phyloP scores from a whole-genome alignment of 2,329 filamentous ascomycete genomes.

The Aureobasidium sp. region DNA sequence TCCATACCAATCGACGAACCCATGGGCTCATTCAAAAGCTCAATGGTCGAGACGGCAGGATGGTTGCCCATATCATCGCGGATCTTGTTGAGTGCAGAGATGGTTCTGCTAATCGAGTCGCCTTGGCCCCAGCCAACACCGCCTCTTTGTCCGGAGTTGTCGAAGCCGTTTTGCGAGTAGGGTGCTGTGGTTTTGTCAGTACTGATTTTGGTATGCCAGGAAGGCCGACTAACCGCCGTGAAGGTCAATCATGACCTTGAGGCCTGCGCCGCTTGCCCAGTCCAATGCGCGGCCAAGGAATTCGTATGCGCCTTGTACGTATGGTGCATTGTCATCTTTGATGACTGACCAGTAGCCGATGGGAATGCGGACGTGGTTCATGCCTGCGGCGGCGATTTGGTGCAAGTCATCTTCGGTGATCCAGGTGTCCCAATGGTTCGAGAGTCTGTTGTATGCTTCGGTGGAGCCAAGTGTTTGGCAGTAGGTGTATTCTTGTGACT shows the following conservation, averaged over 20 bases:
- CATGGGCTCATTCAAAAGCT: slow-evolving; percentile 44
- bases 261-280: slow-evolving; percentile 51
- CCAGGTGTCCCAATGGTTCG: slow-evolving; percentile 54
- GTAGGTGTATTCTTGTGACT: slow-evolving; percentile 42
- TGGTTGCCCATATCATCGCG: slow-evolving; percentile 40
- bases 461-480: slow-evolving; percentile 44
- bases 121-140: slow-evolving; percentile 44
- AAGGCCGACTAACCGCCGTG: slow-evolving; percentile 49
- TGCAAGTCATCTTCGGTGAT: slow-evolving; percentile 49
- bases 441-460: slow-evolving; percentile 41
- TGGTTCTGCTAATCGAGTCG: slow-evolving; percentile 35
- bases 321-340: slow-evolving; percentile 48
- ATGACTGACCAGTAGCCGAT: slow-evolving; percentile 60
- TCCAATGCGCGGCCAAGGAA: slow-evolving; percentile 51
- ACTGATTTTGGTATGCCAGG: no score
- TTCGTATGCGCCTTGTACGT: slow-evolving; percentile 54
- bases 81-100: slow-evolving; percentile 40
- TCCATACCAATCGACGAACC: slow-evolving; percentile 37
- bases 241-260: slow-evolving; percentile 62
- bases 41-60: slow-evolving; percentile 40
- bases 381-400: slow-evolving; percentile 47
- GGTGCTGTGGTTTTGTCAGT: slow-evolving; percentile 37
- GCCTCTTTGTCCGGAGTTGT: slow-evolving; percentile 52
- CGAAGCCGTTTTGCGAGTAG: slow-evolving; percentile 60
- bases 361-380: slow-evolving; percentile 60